Evolutionary conservation across 2,329 filamentous ascomycete species (phyloP), one percentile per base, ranked within the genome.

Genomic region (Cytospora leucostoma): DNA sequence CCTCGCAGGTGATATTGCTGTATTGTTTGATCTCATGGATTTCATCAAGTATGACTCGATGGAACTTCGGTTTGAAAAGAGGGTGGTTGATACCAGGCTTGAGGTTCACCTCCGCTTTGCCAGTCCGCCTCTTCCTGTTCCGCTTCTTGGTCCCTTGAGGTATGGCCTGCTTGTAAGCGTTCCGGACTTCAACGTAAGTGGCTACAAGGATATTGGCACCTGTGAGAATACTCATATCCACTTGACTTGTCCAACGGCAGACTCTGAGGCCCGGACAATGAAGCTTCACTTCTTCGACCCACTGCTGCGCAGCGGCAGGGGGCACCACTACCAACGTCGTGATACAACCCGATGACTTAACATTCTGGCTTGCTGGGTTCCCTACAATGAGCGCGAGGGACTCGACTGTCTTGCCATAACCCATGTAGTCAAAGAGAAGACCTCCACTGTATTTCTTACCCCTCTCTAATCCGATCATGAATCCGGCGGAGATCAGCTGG

Each of bases 1-100:
- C 33, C 11, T 32, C n/a, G 35, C 15, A 59, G 32, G 33, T 72
- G 10, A 67, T 60, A 0, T 73, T 70, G 0, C 62, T 62, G 7
- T 77, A 72, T 35, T 84, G 86, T 65, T 86, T 86, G 65, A 88
- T 84, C 0, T 68, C 68, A 56, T 87, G 84, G 0, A 80, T 83
- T 67, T 88, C 85, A 53, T 88, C 85, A 5, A 67, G 49, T 0
- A 70, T 59, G 0, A 70, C 21, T 0, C 67, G 67, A 32, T 67
- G 32, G 50, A 61, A 70, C 1, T 47, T 49, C 15, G 55, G 1
- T 12, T 57, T 4, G 27, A 57, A 57, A 2, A 57, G 38, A 40
- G n/a, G 5, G 17, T 32, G 44, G 7, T 13, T 35, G 27, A 47
- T n/a, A 5, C 11, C n/a, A 1, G 44, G 44, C n/a, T 47, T 47